Conservation (phyloP, 768 basidiomycete species). For the Mycena vulgaris region DNA sequence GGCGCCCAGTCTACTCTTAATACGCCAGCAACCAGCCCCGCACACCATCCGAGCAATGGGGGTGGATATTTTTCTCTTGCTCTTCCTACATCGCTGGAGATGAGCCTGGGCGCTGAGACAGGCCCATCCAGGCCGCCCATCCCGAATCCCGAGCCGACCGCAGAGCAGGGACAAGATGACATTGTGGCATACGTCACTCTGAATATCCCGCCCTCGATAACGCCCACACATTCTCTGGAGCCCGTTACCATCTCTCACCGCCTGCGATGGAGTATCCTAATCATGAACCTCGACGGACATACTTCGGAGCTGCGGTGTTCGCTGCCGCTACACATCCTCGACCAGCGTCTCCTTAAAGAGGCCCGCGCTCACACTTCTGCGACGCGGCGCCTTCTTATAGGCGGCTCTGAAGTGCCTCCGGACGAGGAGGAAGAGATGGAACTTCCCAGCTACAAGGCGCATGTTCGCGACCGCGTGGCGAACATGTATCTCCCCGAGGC, state of each 20-base stretch:
- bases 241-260: slow-evolving; percentile 86
- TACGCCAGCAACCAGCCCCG: slow-evolving; percentile 11
- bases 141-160: not conserved
- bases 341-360: slow-evolving; percentile 80
- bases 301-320: slow-evolving; percentile 96
- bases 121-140: slow-evolving; percentile 8
- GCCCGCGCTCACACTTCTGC: slow-evolving; percentile 79
- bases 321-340: slow-evolving; percentile 89
- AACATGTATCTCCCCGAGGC: slow-evolving; percentile 80
- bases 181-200: slow-evolving; percentile 74
- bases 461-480: slow-evolving; percentile 91
- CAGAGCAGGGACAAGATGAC: slow-evolving; percentile 56
- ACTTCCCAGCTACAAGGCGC: slow-evolving; percentile 91
- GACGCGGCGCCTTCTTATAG: slow-evolving; percentile 81
- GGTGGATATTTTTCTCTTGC: slow-evolving; percentile 27
- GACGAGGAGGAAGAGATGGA: slow-evolving; percentile 76
- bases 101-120: slow-evolving; percentile 14
- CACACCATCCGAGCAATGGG: not conserved
- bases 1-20: not conserved
- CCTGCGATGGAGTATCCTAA: slow-evolving; percentile 84
- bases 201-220: slow-evolving; percentile 70
- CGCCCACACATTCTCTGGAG: slow-evolving; percentile 82
- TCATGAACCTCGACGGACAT: slow-evolving; percentile 92
- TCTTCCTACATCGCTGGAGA: not conserved
- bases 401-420: slow-evolving; percentile 51